Percentiles rank a stretch among this genome's conserved stretches.
These are phyloP conservation scores for Botrytis aclada DNA, from an alignment of 2,329 filamentous ascomycete species.

Conservation along the genomic window DNA sequence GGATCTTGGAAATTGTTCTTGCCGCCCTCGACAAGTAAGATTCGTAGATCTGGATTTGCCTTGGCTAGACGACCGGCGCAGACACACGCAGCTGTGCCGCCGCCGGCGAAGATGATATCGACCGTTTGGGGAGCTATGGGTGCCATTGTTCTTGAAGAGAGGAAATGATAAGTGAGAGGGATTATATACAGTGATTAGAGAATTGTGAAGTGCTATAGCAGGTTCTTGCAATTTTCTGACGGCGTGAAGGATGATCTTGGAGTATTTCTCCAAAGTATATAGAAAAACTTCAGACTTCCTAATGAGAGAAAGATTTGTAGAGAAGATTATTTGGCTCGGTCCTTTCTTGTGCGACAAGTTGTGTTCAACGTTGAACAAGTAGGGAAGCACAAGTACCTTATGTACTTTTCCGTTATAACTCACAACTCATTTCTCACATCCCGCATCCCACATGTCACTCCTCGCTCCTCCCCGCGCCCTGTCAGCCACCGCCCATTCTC, in stretches of 20 bases:
- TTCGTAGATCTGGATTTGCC: slow-evolving; percentile 47
- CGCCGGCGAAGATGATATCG: slow-evolving; percentile 52
- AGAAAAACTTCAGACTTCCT: neutral
- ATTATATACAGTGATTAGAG: neutral
- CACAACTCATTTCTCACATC: neutral
- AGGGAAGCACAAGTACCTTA: neutral
- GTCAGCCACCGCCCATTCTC: neutral
- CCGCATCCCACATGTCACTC: neutral
- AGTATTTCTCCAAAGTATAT: neutral
- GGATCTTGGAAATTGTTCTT: slow-evolving; percentile 51
- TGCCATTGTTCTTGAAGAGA: slow-evolving; percentile 26
- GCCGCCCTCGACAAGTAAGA: slow-evolving; percentile 54
- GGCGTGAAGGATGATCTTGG: neutral
- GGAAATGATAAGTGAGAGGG: neutral
- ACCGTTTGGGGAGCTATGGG: slow-evolving; percentile 40
- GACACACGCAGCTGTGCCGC: slow-evolving; percentile 49
- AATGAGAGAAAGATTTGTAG: neutral
- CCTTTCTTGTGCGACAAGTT: neutral
- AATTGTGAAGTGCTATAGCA: neutral
- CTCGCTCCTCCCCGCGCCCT: neutral
- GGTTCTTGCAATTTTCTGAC: neutral
- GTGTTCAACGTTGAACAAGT: neutral
- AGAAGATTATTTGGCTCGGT: neutral
- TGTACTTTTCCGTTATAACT: neutral
- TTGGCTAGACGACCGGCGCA: slow-evolving; percentile 50